Evolutionary conservation across 2,329 filamentous ascomycete species (phyloP), one percentile per base, ranked within the genome.

Genomic region (Diaporthe australafricana): DNA sequence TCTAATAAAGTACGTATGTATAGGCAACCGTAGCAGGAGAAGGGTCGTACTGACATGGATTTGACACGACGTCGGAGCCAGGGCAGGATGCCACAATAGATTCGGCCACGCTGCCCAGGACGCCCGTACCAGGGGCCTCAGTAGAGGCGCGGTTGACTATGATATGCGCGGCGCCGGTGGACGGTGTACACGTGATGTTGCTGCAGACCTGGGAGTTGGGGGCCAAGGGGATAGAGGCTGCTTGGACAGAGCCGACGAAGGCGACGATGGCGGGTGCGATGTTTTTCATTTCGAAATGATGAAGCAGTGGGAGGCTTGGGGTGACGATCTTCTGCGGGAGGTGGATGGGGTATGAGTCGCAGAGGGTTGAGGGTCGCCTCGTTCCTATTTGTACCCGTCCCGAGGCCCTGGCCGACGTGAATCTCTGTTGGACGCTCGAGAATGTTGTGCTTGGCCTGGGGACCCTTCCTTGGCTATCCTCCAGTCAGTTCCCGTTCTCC

Each of bases 91-190:
- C 65, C 57, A 78, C 76, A 5, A 83, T 77, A 62, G 77, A 70
- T 30, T 77, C 75, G 2, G 80, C 80, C 5, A 83, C 78, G 22
- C 72, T 48, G 9, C 77, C 78, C 25, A 80, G 77, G 8, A 78
- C 75, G n/a, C 81, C 81, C 50, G 80, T 77, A 3, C 80, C 81
- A 2, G 76, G 75, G 12, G 57, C n/a, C 75, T 81, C 80, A 22
- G 78, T 79, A 40, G 76, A 78, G 16, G 79, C 81, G 11, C 81
- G 78, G 0, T 80, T 80, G 7, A 81, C 80, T 62, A 83, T 80
- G 72, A 83, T 81, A 74, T 83, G 74, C 6, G 67, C 71, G 45
- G 60, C 68, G 16, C 38, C 70, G 6, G 56, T 22, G 45, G 71
- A 38, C 6, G 68, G 60, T 3, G 48, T 32, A 45, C 68, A 72